These are phyloP conservation scores for Alternaria rosae DNA, from an alignment of 2,329 filamentous ascomycete genomes.

Conservation along the genomic window DNA sequence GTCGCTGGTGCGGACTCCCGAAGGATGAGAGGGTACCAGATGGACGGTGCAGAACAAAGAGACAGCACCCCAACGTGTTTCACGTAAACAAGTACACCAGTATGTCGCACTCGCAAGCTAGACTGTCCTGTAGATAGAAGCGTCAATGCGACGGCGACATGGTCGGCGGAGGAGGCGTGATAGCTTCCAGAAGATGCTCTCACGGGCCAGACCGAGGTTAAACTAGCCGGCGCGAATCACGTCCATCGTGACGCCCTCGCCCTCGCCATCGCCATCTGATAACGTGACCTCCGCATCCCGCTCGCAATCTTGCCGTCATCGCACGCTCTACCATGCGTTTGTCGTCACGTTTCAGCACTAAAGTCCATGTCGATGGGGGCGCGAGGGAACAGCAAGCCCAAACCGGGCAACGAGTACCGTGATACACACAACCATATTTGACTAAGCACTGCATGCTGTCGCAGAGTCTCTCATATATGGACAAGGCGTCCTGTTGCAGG, in stretches of 20 bases:
- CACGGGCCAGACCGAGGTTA: conserved; percentile 24
- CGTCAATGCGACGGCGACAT: background rate
- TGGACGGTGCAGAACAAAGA: background rate
- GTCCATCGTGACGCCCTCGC: background rate
- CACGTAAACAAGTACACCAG: background rate
- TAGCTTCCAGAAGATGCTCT: conserved; percentile 32
- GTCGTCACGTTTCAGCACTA: background rate
- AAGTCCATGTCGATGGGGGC: background rate
- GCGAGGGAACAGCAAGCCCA: background rate
- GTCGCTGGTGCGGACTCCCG: conserved; percentile 14
- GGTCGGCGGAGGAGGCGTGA: conserved; percentile 7
- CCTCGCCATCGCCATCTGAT: conserved; percentile 6
- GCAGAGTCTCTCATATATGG: background rate
- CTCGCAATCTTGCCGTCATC: background rate
- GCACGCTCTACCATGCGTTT: background rate
- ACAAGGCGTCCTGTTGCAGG: background rate
- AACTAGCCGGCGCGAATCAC: conserved; percentile 7
- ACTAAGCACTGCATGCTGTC: background rate
- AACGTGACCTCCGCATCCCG: conserved; percentile 4
- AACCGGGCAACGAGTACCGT: conserved; percentile 1
- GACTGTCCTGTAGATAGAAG: background rate
- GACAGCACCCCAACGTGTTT: background rate
- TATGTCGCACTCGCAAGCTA: background rate
- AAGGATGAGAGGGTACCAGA: background rate
- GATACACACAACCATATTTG: background rate